Conservation (phyloP, 148 eudicot species). For the Rhododendron simsii region DNA sequence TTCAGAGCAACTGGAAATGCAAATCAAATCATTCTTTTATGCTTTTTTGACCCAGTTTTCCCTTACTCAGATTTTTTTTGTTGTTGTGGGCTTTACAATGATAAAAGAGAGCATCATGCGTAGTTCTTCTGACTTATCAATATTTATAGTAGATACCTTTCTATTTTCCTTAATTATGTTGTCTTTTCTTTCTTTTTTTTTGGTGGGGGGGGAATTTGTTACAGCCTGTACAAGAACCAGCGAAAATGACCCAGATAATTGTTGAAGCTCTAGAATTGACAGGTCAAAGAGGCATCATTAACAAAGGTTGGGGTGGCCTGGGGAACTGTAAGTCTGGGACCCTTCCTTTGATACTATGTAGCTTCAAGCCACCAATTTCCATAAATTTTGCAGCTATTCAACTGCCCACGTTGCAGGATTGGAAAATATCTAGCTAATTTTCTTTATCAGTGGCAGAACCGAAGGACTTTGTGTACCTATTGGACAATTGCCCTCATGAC, state of each 20-base stretch:
- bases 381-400: background rate
- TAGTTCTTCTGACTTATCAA: background rate
- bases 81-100: background rate
- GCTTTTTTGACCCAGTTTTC: background rate
- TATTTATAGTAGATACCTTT: slow-evolving; percentile 18
- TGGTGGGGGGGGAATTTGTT: background rate
- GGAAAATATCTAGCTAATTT: background rate
- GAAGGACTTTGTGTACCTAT: slow-evolving; percentile 63
- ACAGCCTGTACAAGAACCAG: slow-evolving; percentile 90
- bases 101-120: background rate
- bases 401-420: background rate
- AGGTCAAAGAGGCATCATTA: slow-evolving; percentile 68
- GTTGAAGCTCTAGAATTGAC: slow-evolving; percentile 71
- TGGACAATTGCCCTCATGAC: slow-evolving; percentile 67
- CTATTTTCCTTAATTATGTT: background rate
- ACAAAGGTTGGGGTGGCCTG: slow-evolving; percentile 98
- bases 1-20: background rate
- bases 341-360: slow-evolving; percentile 6
- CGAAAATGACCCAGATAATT: slow-evolving; percentile 70
- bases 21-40: background rate
- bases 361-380: background rate
- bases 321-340: slow-evolving; percentile 63
- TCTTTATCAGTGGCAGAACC: slow-evolving; percentile 60
- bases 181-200: background rate
- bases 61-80: background rate